phyloP scores from a whole-genome alignment of 2,329 filamentous ascomycete genomes.

The Cordyceps tenuipes region DNA sequence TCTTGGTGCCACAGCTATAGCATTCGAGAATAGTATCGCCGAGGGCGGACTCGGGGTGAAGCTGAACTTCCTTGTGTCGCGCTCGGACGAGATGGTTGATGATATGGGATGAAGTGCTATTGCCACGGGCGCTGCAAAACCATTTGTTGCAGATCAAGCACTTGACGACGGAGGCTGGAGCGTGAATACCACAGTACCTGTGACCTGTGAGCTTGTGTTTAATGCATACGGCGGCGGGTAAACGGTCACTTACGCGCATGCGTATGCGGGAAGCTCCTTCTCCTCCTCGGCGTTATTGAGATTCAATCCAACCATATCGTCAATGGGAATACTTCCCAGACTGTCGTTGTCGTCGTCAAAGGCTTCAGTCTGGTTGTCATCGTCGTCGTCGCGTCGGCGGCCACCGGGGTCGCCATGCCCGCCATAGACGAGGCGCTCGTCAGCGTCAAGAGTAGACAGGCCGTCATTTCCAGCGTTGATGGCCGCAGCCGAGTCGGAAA shows the following conservation, averaged over 20 bases:
- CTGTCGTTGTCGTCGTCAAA: conserved; percentile 71
- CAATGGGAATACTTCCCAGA: conserved; percentile 71
- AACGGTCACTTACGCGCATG: conserved; percentile 70
- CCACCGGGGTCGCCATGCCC: conserved; percentile 53
- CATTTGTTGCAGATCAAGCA: conserved; percentile 94
- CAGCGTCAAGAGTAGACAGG: conserved; percentile 60
- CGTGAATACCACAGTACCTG: conserved; percentile 96
- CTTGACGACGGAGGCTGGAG: conserved; percentile 89
- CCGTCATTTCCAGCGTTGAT: conserved; percentile 83
- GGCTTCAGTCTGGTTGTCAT: conserved; percentile 79
- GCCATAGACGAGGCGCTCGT: conserved; percentile 73
- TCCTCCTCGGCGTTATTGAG: conserved; percentile 61
- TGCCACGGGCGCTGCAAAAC: conserved; percentile 97
- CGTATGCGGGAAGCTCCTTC: conserved; percentile 85
- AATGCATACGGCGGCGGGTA: conserved; percentile 9
- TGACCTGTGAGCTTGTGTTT: conserved; percentile 19
- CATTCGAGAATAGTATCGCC: conserved; percentile 96
- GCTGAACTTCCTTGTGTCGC: conserved; percentile 95
- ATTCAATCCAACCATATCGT: conserved; percentile 60
- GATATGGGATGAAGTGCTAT: conserved; percentile 93
- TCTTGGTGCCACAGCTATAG: conserved; percentile 99
- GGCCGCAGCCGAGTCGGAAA: conserved; percentile 73
- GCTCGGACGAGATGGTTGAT: conserved; percentile 97
- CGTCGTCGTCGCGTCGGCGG: conserved; percentile 71
- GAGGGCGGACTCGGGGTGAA: conserved; percentile 85